These are phyloP conservation scores for Antarctomyces pellizariae DNA, from an alignment of 495 filamentous ascomycete genomes.

Conservation along the genomic window DNA sequence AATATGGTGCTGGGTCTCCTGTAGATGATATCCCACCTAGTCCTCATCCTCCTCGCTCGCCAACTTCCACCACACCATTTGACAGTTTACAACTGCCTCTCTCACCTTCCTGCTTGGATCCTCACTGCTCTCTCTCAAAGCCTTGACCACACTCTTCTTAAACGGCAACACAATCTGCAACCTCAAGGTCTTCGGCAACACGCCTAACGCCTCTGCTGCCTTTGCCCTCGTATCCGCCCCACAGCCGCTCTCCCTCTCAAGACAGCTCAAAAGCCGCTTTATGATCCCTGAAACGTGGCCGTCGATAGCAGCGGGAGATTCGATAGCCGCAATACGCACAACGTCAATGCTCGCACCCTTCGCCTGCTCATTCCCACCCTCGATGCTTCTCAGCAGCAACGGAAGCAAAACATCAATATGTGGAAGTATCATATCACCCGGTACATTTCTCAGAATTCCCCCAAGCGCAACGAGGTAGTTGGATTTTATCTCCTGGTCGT, in stretches of 20 bases:
- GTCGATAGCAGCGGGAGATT: constrained; percentile 1
- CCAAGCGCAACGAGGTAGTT: constrained; percentile 10
- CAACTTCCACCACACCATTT: constrained; percentile 7
- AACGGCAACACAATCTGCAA: neutral
- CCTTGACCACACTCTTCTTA: constrained; percentile 2
- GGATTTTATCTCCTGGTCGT: constrained; percentile 1
- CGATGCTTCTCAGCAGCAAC: constrained; percentile 6
- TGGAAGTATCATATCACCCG: neutral
- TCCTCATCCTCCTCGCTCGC: too few species aligned
- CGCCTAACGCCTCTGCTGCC: constrained; percentile 7
- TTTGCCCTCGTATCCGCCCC: constrained; percentile 4
- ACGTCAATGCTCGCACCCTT: constrained; percentile 6
- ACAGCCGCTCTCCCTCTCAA: constrained; percentile 5
- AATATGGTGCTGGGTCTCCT: too few species aligned
- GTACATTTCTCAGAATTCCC: constrained; percentile 2
- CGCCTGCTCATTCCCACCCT: constrained; percentile 4
- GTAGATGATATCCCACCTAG: too few species aligned
- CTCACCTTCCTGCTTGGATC: constrained; percentile 4
- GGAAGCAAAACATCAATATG: constrained; percentile 2
- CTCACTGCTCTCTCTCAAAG: constrained; percentile 4
- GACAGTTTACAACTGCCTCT: constrained; percentile 1
- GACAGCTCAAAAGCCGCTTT: constrained; percentile 7
- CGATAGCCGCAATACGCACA: constrained; percentile 3
- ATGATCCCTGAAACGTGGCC: constrained; percentile 8
- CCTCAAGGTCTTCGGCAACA: constrained; percentile 2